Base-by-base conservation (phyloP, 768 basidiomycete genomes). In the Lactifluus subvellereus region DNA sequence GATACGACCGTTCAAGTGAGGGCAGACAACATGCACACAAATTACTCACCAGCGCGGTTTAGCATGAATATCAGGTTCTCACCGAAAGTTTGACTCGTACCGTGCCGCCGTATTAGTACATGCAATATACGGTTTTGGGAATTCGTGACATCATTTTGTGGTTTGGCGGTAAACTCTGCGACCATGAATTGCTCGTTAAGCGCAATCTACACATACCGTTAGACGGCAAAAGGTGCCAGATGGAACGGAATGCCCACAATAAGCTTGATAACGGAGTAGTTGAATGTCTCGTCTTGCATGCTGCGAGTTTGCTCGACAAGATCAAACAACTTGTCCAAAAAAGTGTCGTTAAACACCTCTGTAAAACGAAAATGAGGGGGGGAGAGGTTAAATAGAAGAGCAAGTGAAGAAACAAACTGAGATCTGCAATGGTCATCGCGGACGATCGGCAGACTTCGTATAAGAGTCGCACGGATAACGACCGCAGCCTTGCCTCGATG, bases 141-240 rank as follows among this genome's bases (percentile, higher is more conserved):
- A 66, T 49, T 58, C 57, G 70, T 54, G 66, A 68, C 52, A 22
- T 61, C 72, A 38, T 59, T 62, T 53, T 63, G 64, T 49, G 68
- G 57, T 53, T 59, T 59, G 47, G 49, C n/a, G 42, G 65, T 57
- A 48, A 94, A 71, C 4, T 85, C 83, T 0, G 91, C 86, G 6
- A 98, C 94, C 96, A 99, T 99, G 75, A 96, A 99, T 74, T 98
- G 95, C 72, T 99, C 96, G 70, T 98, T 99, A 35, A 99, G 78
- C 0, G 94, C 87, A 37, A 94, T 87, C 93, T 95, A 69, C 1
- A 45, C 13, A 37, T 56, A 54, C 30, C 6, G 43, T 71, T 35
- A 73, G 57, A 45, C 37, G 38, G 37, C 18, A 49, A 48, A 10
- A 22, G 10, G 5, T 37, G 48, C 30, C 16, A 35, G 10, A 58